Percentiles rank a stretch among this genome's conserved stretches.
These are phyloP conservation scores for Calonectria multiphialidica DNA, from an alignment of 2,329 filamentous ascomycete species.

Conservation along the genomic window DNA sequence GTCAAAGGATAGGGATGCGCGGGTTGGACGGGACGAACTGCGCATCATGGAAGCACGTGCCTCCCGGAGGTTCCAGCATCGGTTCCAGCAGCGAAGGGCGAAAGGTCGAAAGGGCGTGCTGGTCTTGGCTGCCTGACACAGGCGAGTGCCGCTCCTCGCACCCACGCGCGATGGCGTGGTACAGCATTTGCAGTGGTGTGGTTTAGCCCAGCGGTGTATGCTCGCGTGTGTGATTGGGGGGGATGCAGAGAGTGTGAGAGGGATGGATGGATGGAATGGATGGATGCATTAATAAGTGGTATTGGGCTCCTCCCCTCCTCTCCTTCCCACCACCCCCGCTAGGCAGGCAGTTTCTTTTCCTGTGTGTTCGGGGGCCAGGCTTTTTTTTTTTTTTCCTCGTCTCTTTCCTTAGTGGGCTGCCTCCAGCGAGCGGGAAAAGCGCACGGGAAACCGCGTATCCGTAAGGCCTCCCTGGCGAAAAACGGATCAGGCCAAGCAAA, in stretches of 20 bases:
- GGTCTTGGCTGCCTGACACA: neutral
- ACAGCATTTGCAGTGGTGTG: neutral
- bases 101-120: no score
- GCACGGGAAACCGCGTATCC: neutral
- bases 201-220: neutral
- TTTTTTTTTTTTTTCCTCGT: neutral
- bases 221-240: neutral
- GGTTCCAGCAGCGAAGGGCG: no score
- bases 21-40: neutral
- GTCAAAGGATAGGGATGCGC: neutral
- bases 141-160: neutral
- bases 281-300: no score
- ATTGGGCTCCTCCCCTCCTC: no score
- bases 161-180: neutral
- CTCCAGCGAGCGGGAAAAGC: neutral
- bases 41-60: slow-evolving; percentile 11
- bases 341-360: neutral
- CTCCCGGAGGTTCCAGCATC: neutral
- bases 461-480: neutral
- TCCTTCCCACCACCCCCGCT: no score
- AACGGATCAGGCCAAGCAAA: neutral
- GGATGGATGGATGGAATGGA: no score
- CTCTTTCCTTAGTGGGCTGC: neutral
- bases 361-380: no score
- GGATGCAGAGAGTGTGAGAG: no score